Evolutionary conservation across 2,329 filamentous ascomycete genomes (phyloP).

Genomic region (Escovopsis sp.): DNA sequence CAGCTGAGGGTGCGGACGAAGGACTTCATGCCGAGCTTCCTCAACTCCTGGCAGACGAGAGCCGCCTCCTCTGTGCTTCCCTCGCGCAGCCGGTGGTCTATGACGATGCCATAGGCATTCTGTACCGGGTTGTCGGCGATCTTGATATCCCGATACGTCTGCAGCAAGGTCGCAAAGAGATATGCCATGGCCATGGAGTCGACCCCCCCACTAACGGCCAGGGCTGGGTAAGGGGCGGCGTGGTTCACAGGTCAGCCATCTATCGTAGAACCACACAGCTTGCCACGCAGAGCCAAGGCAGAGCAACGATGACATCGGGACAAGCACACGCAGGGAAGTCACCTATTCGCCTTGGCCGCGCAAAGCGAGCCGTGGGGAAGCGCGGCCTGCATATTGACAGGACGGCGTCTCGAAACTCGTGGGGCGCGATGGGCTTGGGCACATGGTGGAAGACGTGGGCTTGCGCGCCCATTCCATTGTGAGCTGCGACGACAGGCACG

Average conservation of each 20-base stretch:
- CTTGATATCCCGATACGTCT: constrained; percentile 16
- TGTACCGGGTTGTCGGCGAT: constrained; percentile 30
- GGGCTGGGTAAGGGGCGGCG: no score
- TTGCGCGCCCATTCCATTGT: constrained; percentile 21
- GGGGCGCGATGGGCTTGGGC: constrained; percentile 20
- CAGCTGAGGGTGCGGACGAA: constrained; percentile 26
- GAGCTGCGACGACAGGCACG: neutral
- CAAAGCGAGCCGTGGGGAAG: constrained; percentile 26
- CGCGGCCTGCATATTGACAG: constrained; percentile 32
- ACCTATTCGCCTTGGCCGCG: constrained; percentile 27
- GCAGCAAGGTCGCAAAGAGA: constrained; percentile 42
- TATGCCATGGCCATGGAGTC: constrained; percentile 94
- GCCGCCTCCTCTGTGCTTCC: constrained; percentile 37
- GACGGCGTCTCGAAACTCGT: constrained; percentile 31
- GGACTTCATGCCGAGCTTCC: constrained; percentile 20
- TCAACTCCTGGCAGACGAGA: constrained; percentile 25
- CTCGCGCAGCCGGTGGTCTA: constrained; percentile 42
- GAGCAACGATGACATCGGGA: no score
- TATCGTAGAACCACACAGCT: no score
- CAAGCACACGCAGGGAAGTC: constrained; percentile 8
- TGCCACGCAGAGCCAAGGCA: no score
- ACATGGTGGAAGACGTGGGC: constrained; percentile 21
- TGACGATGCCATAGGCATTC: constrained; percentile 29
- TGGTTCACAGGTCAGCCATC: neutral
- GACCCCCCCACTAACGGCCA: constrained; percentile 83